phyloP scores from a whole-genome alignment of 371 early-diverging fungal species.

The Funneliformis caledonium region DNA sequence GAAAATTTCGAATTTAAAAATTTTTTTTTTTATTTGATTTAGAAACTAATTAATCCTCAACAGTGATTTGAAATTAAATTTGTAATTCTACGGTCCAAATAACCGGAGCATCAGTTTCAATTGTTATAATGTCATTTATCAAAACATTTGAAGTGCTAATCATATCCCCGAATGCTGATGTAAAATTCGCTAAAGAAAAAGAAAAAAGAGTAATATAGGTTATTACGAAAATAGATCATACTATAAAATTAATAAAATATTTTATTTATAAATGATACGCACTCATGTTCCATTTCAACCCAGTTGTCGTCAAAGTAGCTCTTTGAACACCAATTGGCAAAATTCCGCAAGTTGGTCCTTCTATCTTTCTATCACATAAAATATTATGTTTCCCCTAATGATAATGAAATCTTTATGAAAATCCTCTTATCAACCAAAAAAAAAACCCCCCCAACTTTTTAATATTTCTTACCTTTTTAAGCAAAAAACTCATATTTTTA shows the following conservation, averaged over 20 bases:
- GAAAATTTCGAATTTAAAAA: no score
- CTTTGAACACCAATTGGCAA: conserved; percentile 77
- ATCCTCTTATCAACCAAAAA: no score
- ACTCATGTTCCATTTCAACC: conserved; percentile 89
- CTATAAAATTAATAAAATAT: not conserved
- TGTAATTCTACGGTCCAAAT: conserved; percentile 37
- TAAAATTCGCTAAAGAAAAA: conserved; percentile 24
- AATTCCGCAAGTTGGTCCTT: conserved; percentile 91
- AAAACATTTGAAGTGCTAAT: conserved; percentile 42
- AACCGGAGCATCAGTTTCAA: conserved; percentile 38
- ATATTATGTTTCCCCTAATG: conserved; percentile 72
- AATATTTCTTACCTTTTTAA: conserved; percentile 62
- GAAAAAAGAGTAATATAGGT: not conserved
- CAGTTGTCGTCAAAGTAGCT: conserved; percentile 67
- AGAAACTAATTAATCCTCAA: not conserved
- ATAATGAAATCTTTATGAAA: not conserved
- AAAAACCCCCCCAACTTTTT: no score
- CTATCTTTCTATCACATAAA: conserved; percentile 60
- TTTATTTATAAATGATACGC: conserved; percentile 41
- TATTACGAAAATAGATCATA: no score
- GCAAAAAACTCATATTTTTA: conserved; percentile 72
- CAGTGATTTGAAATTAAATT: not conserved
- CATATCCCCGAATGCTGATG: conserved; percentile 37
- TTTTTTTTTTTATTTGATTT: not conserved
- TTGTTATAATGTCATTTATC: conserved; percentile 21